These are phyloP conservation scores for Hondaea fermentalgiana DNA, from an alignment of 108 stramenopile genomes.

Conservation along the genomic window DNA sequence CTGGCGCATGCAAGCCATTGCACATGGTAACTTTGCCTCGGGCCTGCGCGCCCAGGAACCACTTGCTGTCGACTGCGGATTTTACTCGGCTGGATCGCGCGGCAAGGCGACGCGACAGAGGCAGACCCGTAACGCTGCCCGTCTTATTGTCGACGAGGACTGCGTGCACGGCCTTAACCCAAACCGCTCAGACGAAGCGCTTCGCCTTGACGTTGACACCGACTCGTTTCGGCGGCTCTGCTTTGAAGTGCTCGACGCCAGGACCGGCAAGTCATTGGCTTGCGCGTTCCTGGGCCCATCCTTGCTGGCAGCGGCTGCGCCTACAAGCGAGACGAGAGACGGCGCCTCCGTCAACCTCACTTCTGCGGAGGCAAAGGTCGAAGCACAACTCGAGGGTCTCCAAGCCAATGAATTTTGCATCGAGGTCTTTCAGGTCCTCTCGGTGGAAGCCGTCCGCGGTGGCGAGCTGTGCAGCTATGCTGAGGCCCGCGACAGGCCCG, in stretches of 20 bases:
- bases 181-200: not conserved
- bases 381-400: not conserved
- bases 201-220: not conserved
- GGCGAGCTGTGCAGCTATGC: not conserved
- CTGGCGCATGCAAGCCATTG: constrained; percentile 13
- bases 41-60: not conserved
- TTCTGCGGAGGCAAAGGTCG: not conserved
- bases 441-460: not conserved
- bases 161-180: not conserved
- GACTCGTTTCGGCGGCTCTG: not conserved
- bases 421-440: constrained; percentile 1
- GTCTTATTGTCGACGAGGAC: not conserved
- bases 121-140: not conserved
- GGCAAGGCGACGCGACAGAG: not conserved
- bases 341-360: no score
- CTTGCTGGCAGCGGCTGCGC: not conserved
- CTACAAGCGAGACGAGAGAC: no score
- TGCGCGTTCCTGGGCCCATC: not conserved
- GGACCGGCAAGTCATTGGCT: not conserved
- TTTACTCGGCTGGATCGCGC: not conserved
- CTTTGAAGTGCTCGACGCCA: not conserved
- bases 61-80: not conserved
- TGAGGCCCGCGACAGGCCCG: not conserved
- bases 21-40: not conserved
- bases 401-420: not conserved